These are phyloP conservation scores for Tinospora cordifolia DNA, from an alignment of 164 flowering plant species.

Conservation along the genomic window DNA sequence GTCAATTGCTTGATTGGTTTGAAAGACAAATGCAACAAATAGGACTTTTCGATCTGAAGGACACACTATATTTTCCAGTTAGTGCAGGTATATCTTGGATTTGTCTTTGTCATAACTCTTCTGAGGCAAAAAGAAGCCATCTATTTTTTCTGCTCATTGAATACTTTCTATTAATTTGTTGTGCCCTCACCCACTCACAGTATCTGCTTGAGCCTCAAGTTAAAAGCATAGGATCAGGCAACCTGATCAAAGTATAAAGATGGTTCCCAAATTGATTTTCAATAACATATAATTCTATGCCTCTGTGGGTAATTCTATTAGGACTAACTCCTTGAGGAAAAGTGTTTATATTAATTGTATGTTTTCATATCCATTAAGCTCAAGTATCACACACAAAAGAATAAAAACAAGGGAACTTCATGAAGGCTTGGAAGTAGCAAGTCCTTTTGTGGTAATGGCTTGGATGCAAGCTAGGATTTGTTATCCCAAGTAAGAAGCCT, in stretches of 20 bases:
- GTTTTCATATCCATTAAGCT: background rate
- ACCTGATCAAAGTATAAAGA: background rate
- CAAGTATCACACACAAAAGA: background rate
- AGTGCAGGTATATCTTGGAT: slow-evolving; percentile 34
- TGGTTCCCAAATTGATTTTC: background rate
- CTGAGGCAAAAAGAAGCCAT: background rate
- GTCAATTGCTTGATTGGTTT: slow-evolving; percentile 47
- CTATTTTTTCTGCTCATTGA: background rate
- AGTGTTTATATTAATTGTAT: background rate
- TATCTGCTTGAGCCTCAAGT: background rate
- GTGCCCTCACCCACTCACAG: background rate
- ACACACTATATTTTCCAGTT: slow-evolving; percentile 61
- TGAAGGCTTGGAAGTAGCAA: no score
- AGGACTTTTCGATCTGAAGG: slow-evolving; percentile 60
- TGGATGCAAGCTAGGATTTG: no score
- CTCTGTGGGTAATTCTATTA: background rate
- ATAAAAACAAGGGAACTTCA: no score
- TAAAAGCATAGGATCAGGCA: background rate
- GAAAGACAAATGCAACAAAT: slow-evolving; percentile 33
- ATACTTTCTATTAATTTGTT: background rate
- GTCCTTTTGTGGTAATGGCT: no score
- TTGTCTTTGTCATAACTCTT: background rate
- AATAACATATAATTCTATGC: background rate
- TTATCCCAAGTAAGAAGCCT: no score
- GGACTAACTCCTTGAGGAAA: slow-evolving; percentile 1